A percentile compares a stretch with the other conserved stretches of the same genome.
Conservation (phyloP, 441 rosid species). For the Pelargonium australe region DNA sequence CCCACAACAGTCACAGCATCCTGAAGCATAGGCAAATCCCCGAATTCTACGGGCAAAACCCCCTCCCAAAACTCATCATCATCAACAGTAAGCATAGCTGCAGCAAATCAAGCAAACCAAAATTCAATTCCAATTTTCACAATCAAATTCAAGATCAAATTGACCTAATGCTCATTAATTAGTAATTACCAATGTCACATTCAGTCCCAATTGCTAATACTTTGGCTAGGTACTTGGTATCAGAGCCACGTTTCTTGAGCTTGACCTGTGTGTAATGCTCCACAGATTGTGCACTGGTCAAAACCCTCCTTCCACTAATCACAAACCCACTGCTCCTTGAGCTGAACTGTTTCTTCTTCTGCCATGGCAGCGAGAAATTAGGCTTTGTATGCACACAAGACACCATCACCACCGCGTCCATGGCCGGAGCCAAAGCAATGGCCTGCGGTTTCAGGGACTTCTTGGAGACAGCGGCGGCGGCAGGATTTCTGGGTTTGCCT, state of each 20-base stretch:
- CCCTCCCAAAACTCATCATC: slow-evolving; percentile 96
- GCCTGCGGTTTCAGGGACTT: too few species aligned
- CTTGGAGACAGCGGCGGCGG: too few species aligned
- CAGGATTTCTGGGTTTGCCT: too few species aligned
- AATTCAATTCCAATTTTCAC: too few species aligned
- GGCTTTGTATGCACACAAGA: slow-evolving; percentile 91
- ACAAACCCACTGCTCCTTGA: slow-evolving; percentile 83
- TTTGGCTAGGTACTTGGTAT: slow-evolving; percentile 72
- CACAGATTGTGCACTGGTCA: slow-evolving; percentile 86
- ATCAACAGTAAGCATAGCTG: slow-evolving; percentile 78
- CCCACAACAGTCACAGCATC: slow-evolving; percentile 98
- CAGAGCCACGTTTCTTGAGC: slow-evolving; percentile 82
- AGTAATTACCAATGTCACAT: too few species aligned
- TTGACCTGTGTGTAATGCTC: slow-evolving; percentile 87
- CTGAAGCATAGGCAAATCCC: slow-evolving; percentile 85
- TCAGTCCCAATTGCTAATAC: slow-evolving; percentile 85
- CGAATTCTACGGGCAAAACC: slow-evolving; percentile 77
- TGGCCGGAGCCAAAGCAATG: slow-evolving; percentile 30
- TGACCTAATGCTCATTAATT: too few species aligned
- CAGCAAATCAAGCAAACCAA: slow-evolving; percentile 13
- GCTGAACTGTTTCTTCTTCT: slow-evolving; percentile 79
- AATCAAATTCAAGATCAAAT: too few species aligned
- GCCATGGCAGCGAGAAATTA: slow-evolving; percentile 87
- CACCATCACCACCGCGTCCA: slow-evolving; percentile 91
- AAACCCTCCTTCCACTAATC: slow-evolving; percentile 60